Conservation (phyloP, 208 protist species). For the Phytomonas sp. region DNA sequence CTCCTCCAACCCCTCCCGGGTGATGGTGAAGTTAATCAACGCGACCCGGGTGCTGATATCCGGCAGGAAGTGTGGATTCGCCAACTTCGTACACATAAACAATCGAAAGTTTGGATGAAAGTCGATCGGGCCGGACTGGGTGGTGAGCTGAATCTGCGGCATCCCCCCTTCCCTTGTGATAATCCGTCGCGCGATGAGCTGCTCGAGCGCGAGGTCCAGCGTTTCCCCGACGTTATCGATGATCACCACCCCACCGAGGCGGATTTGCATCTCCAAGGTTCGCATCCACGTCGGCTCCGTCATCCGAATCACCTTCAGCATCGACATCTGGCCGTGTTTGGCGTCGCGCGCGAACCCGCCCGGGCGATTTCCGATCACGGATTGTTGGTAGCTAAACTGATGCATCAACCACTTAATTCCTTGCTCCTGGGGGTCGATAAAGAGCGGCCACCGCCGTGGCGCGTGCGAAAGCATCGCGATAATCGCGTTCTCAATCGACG, state of each 20-base stretch:
- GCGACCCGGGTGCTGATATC: slow-evolving; percentile 95
- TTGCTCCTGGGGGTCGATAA: slow-evolving; percentile 96
- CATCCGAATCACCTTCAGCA: slow-evolving; percentile 81
- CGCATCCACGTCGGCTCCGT: slow-evolving; percentile 90
- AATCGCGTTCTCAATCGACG: slow-evolving; percentile 95
- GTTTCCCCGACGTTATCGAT: slow-evolving; percentile 94
- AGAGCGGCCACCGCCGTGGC: slow-evolving; percentile 88
- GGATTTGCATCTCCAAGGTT: slow-evolving; percentile 90
- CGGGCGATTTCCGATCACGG: slow-evolving; percentile 13
- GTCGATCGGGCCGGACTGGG: slow-evolving; percentile 83
- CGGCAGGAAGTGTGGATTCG: slow-evolving; percentile 94
- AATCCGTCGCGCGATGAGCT: slow-evolving; percentile 86
- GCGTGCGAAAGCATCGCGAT: slow-evolving; percentile 73
- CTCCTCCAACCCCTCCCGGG: slow-evolving; percentile 91
- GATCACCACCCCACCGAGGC: slow-evolving; percentile 87
- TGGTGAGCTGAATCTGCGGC: slow-evolving; percentile 80
- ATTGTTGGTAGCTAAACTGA: slow-evolving; percentile 43
- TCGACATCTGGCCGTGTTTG: background rate
- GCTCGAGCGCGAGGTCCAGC: slow-evolving; percentile 92
- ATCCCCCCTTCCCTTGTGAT: slow-evolving; percentile 66
- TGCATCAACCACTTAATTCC: slow-evolving; percentile 91
- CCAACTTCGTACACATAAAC: slow-evolving; percentile 94
- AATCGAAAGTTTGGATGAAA: slow-evolving; percentile 91
- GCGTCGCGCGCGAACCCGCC: slow-evolving; percentile 19
- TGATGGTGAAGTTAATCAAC: slow-evolving; percentile 97